Evolutionary conservation across 805 yeast genomes (phyloP).

Genomic region (Ogataea populi-albae): DNA sequence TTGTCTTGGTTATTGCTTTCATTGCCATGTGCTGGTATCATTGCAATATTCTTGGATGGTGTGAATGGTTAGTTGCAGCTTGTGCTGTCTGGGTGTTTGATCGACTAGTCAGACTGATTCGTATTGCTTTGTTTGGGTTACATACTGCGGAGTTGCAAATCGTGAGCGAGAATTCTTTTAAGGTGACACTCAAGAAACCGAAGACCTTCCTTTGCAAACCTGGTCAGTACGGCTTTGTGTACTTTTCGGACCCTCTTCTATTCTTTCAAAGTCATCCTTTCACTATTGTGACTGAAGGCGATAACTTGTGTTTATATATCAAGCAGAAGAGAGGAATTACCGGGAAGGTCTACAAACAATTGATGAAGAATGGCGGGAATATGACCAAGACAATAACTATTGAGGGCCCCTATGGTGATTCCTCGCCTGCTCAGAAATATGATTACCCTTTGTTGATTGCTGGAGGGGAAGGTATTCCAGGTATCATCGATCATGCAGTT

Average conservation of each 20-base stretch:
- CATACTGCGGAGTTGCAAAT: constrained; percentile 21
- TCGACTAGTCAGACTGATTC: constrained; percentile 42
- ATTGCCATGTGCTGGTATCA: constrained; percentile 59
- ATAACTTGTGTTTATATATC: constrained; percentile 38
- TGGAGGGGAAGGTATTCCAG: constrained; percentile 73
- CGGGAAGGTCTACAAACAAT: constrained; percentile 34
- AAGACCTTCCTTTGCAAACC: constrained; percentile 47
- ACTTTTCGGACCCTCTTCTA: constrained; percentile 47
- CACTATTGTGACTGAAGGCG: constrained; percentile 44
- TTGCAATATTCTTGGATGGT: constrained; percentile 37
- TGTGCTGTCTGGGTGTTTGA: constrained; percentile 52
- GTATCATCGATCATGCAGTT: constrained; percentile 40
- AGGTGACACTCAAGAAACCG: constrained; percentile 51
- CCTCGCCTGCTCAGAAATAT: constrained; percentile 46
- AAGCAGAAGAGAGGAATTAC: constrained; percentile 56
- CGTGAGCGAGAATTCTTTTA: constrained; percentile 35
- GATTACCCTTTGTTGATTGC: constrained; percentile 55
- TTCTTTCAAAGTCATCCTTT: constrained; percentile 78
- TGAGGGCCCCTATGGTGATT: constrained; percentile 72
- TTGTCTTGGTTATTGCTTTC: constrained; percentile 51
- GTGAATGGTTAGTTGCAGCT: constrained; percentile 35
- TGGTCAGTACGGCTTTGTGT: constrained; percentile 55
- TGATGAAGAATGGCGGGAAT: constrained; percentile 30
- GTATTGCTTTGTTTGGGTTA: constrained; percentile 24
- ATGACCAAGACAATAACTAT: constrained; percentile 35